phyloP scores from a whole-genome alignment of 2,329 filamentous ascomycete genomes.

The Ceratocystis variospora region DNA sequence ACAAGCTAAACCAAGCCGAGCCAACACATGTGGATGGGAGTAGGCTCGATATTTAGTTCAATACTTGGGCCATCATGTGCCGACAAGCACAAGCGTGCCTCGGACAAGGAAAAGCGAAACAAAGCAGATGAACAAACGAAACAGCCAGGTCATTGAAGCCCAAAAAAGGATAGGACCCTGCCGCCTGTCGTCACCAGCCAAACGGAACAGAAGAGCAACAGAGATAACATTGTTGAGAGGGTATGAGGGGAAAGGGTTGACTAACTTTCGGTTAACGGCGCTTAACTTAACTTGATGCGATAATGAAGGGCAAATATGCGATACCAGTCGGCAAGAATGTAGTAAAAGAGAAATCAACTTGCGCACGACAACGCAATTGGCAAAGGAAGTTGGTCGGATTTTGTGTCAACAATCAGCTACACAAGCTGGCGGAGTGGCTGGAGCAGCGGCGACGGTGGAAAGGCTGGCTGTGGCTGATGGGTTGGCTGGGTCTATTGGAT shows the following conservation, averaged over 20 bases:
- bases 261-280: neutral
- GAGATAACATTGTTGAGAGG: neutral
- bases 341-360: neutral
- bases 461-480: conserved; percentile 11
- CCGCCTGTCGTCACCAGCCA: neutral
- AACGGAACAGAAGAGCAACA: neutral
- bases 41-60: too few relatives aligned
- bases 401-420: too few relatives aligned
- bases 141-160: neutral
- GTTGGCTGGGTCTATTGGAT: neutral
- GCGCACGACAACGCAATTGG: neutral
- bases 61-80: neutral
- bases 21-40: neutral
- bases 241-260: neutral
- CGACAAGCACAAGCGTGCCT: conserved; percentile 1
- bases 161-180: too few relatives aligned
- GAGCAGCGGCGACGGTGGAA: neutral
- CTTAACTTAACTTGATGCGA: neutral
- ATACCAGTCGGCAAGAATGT: neutral
- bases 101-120: neutral
- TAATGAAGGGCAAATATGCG: neutral
- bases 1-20: conserved; percentile 5
- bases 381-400: neutral
- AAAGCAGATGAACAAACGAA: conserved; percentile 1
- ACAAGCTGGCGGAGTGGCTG: neutral